Percentiles rank a stretch among this genome's conserved stretches.
phyloP scores from a whole-genome alignment of 441 rosid genomes.

The Kokia cookei region DNA sequence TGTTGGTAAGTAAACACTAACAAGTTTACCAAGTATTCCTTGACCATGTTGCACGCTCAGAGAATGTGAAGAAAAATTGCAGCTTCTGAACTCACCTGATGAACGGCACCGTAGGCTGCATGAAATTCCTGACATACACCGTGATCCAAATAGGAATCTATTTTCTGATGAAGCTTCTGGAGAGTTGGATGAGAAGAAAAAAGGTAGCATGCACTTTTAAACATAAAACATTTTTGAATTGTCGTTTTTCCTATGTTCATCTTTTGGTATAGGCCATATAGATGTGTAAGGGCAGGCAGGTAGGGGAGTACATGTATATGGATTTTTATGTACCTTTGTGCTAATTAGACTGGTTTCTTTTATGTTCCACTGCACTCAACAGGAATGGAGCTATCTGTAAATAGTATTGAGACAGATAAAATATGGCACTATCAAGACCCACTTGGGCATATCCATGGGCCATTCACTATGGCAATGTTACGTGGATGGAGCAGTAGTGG shows the following conservation, averaged over 20 bases:
- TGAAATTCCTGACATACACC: conserved; percentile 64
- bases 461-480: conserved; percentile 69
- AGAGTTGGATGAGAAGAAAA: conserved; percentile 39
- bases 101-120: conserved; percentile 67
- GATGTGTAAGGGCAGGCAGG: background rate
- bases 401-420: conserved; percentile 41
- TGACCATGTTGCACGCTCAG: conserved; percentile 76
- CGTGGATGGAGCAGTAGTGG: conserved; percentile 71
- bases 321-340: background rate
- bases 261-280: background rate
- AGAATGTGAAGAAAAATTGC: conserved; percentile 76
- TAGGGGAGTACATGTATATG: background rate
- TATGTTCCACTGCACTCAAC: conserved; percentile 39
- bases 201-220: conserved; percentile 32
- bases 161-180: conserved; percentile 47
- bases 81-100: conserved; percentile 65
- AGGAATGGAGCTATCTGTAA: conserved; percentile 32
- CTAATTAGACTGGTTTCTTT: conserved; percentile 10
- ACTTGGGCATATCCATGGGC: conserved; percentile 77
- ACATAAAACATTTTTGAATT: background rate
- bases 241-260: background rate
- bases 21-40: conserved; percentile 33
- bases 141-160: conserved; percentile 59
- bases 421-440: conserved; percentile 95
- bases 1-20: conserved; percentile 9